Percentiles rank a stretch among this genome's conserved stretches.
Evolutionary conservation across 768 basidiomycete genomes (phyloP).

Genomic region (Tubosaeta sp.): DNA sequence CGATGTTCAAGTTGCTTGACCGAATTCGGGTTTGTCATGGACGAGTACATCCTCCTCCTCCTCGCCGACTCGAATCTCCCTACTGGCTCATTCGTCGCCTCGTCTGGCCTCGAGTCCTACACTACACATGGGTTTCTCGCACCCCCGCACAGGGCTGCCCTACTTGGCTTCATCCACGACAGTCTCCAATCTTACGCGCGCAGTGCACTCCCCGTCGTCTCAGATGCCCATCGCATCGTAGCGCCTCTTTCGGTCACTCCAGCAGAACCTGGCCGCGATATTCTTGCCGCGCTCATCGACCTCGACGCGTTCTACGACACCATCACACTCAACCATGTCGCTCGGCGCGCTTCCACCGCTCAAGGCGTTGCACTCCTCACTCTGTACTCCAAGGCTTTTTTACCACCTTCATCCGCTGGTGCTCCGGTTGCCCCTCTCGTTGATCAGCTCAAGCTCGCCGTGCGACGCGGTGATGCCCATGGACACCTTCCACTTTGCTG

Average conservation of each 20-base stretch:
- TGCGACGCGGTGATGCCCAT: constrained; percentile 58
- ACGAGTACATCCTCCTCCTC: constrained; percentile 66
- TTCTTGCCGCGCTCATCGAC: constrained; percentile 42
- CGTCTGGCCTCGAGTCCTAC: constrained; percentile 89
- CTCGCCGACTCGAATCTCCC: constrained; percentile 92
- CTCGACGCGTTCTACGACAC: constrained; percentile 79
- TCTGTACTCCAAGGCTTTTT: constrained; percentile 79
- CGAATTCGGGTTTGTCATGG: constrained; percentile 13
- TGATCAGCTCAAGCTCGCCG: constrained; percentile 62
- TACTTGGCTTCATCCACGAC: constrained; percentile 61
- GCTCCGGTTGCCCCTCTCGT: constrained; percentile 38
- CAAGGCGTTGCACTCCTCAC: constrained; percentile 93
- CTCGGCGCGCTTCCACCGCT: constrained; percentile 79
- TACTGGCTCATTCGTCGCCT: constrained; percentile 95
- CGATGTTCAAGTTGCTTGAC: not conserved
- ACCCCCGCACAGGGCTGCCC: constrained; percentile 13
- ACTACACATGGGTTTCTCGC: constrained; percentile 76
- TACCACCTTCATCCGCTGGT: constrained; percentile 40
- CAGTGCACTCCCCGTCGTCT: constrained; percentile 74
- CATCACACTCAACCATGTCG: constrained; percentile 87
- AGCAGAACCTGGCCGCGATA: constrained; percentile 9
- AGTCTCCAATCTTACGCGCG: constrained; percentile 76
- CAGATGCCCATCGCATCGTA: constrained; percentile 56
- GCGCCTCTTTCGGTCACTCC: constrained; percentile 10
- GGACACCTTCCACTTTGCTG: constrained; percentile 93